Evolutionary conservation across 2,329 filamentous ascomycete species (phyloP).

Genomic region (Colletotrichum acutatum): DNA sequence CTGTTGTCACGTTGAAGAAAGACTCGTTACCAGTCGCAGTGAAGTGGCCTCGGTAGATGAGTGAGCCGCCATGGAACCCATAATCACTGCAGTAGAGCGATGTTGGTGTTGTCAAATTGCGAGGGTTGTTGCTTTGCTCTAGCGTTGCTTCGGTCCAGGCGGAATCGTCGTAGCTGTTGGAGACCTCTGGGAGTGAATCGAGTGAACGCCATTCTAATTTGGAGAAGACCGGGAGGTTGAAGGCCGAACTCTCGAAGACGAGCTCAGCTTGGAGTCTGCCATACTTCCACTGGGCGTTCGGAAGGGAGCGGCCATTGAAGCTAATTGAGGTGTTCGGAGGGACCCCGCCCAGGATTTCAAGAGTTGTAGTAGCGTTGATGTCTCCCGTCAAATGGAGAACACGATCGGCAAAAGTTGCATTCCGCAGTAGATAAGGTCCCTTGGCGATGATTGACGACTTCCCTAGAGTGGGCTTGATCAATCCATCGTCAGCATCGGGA

Average conservation of each 20-base stretch:
- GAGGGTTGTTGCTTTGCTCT: no score
- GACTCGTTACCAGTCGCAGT: constrained; percentile 66
- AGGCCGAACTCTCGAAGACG: no score
- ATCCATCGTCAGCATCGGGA: neutral
- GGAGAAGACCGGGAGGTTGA: no score
- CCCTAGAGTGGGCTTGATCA: neutral
- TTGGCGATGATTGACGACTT: neutral
- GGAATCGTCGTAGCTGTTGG: no score
- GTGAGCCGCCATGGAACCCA: no score
- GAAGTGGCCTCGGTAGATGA: constrained; percentile 56
- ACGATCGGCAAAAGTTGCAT: neutral
- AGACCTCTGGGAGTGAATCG: no score
- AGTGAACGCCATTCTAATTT: no score
- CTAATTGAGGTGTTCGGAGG: neutral
- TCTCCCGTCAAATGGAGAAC: neutral
- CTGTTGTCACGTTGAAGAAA: constrained; percentile 63
- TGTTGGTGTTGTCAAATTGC: no score
- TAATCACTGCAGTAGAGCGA: no score
- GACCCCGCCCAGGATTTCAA: neutral
- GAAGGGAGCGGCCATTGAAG: neutral
- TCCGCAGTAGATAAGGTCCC: neutral
- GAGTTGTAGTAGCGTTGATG: neutral
- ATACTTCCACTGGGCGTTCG: neutral
- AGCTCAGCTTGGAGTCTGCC: neutral
- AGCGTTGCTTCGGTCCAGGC: no score